Base-by-base conservation (phyloP, 2,329 filamentous ascomycete genomes). In the Coniochaeta hoffmannii region DNA sequence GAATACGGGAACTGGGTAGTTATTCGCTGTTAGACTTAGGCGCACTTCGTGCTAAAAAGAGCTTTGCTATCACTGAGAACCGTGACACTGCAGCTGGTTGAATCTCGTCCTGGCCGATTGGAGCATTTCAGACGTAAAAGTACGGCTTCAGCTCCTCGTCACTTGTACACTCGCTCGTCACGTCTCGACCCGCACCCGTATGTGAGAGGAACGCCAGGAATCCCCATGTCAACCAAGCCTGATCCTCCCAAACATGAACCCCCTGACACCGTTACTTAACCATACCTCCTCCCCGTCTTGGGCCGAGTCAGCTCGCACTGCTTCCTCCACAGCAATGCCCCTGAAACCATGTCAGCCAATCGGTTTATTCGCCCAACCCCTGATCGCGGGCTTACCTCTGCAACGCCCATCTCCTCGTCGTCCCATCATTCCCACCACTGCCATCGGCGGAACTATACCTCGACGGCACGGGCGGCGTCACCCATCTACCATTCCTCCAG, bases 221-320 rank as follows among this genome's bases (percentile, higher is more conserved):
- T 3, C 30, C 12, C 41, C 4, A 5, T 28, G 26, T 50, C 15
- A 50, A 26, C 30, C n/a, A 14, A 74, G 59, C 17, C 58, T 62
- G 32, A 80, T 60, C 38, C 61, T 72, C 0, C 79, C 81, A 56
- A 68, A 73, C 12, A 85, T 75, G 61, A 96, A 96, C 0, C 93
- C 93, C 60, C 88, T 81, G 1, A 93, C 87, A 0, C 89, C 91
- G 69, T 93, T 97, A 69, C 91, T 96, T 54, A 97, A 73, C 88
- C 90, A 96, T 59, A 92, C 88, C 54, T 86, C 78, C 68, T 97
- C 92, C 1, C 86, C 89, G 60, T 89, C 77, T 3, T 76, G 66
- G 12, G 96, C 68, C 7, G 84, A 84, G 12, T 77, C 72, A 2
- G 74, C 75, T n/a, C 68, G 69, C 15, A 96, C 75, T 3, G 73